Base-by-base conservation (phyloP, 1,284 basidiomycete genomes). In the Heterobasidion annosum region DNA sequence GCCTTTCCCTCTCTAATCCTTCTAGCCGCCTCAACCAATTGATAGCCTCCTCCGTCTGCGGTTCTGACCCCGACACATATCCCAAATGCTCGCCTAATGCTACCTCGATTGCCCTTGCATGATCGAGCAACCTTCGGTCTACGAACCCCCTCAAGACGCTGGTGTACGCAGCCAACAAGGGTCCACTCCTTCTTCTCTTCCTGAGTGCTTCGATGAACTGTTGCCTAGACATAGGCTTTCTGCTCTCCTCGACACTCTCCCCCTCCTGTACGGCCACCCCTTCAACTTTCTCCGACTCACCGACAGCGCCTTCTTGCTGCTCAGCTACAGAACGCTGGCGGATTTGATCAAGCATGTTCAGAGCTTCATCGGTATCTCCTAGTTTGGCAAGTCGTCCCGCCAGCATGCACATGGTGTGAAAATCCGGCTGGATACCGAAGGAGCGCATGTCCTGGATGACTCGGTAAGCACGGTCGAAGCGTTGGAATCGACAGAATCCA, bases 401-500 rank as follows among this genome's bases (percentile, higher is more conserved):
- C 46, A 48, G 46, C n/a, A 33, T 13, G 25, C n/a, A 8, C 8
- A 25, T 13, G 13, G 7, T 48, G 18, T 48, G 46, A 12, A 51
- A 13, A 8, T 13, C 32, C 13, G 50, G 34, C 35, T 42, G 9
- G 25, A 51, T 32, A 18, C 35, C 19, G 15, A 18, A 15, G n/a
- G 19, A 12, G 19, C 35, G 34, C 51, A 52, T 18, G 33, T 43
- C 37, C 8, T n/a, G 10, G 10, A 42, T 9, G 47, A 53, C 18
- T 15, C n/a, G 33, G 8, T 13, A 19, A 7, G 16, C 50, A 10
- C 44, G 10, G 2, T 51, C 8, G n/a, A 53, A 43, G 8, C 48
- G 19, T 13, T 48, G 45, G 8, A 48, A 25, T 6, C 53, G 51
- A 12, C 42, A 49, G 52, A 65, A 63, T 9, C 55, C 58, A n/a